Base-by-base conservation (phyloP, 495 filamentous ascomycete species). In the Cenococcum geophilum region DNA sequence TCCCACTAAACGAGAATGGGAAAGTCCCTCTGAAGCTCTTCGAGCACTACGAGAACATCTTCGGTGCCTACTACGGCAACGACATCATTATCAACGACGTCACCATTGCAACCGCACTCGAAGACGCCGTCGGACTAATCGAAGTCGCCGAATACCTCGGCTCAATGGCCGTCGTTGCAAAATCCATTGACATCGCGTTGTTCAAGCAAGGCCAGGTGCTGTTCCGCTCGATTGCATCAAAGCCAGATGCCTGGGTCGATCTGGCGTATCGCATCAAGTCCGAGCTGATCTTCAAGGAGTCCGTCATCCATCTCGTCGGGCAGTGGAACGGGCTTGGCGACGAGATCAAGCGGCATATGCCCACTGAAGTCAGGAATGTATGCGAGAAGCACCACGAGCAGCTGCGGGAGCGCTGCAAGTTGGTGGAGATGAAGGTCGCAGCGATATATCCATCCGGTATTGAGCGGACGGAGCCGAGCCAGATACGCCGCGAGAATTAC, bases 301-400 rank as follows among this genome's bases (percentile, higher is more conserved):
- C 76, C 12, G 64, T 82, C 20, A 69, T 78, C 58, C 79, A 83
- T 65, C 47, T 78, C 32, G 70, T 75, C 0, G 79, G 79, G 0
- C 68, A 71, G 58, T 81, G 73, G 72, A 68, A 73, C 32, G 50
- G 32, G 16, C 34, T 68, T 1, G 34, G 25, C 6, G 22, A 42
- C 6, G 52, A 53, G 35, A 60, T 42, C 54, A 34, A 48, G 62
- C 52, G 35, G n/a, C 20, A 18, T 11, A 18, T 63, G 56, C 25
- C 70, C 59, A 55, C 63, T 23, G 11, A 67, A 65, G 42, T 11
- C 40, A 51, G 67, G 21, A 11, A 22, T 23, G 20, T 82, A 47
- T 74, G 82, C 43, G 71, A 57, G 1, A 72, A 72, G 25, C 51
- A 63, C 53, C 45, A 61, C 21, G 32, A 55, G 10, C 27, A 37